Base-by-base conservation (phyloP, 192 early-diverging fungal species). In the Entomortierella chlamydospora region DNA sequence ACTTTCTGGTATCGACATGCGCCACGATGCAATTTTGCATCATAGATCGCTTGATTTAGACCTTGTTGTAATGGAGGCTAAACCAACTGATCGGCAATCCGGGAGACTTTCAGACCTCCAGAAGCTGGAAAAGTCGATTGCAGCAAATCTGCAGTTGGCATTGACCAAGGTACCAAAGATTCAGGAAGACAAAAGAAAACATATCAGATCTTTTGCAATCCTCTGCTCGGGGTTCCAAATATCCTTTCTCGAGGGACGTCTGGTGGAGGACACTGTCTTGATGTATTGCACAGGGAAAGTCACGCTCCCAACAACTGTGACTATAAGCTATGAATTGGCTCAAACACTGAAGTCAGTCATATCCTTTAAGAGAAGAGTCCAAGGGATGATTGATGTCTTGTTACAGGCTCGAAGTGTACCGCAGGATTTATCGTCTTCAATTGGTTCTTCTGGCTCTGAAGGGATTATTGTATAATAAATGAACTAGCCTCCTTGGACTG, bases 321-420 rank as follows among this genome's bases (percentile, higher is more conserved):
- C 45, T 11, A 15, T 47, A 47, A 47, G 45, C 20, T 15, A 47
- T 47, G 45, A 47, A 17, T 17, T 47, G 45, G 5, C 45, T 20
- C 45, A 20, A 15, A 47, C 45, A 15, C 45, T 47, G 45, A 47
- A 47, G 45, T 47, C 45, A 47, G 15, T 47, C 45, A 47, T 47
- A 47, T 47, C 45, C 45, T 47, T 47, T 15, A 20, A 47, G 45
- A 47, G 45, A 47, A 47, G 45, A 47, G 45, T 47, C 45, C 45
- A 47, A 20, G 45, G 20, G 45, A 47, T 15, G 15, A 15, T 20
- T 20, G 45, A 47, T 47, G 45, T 47, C 45, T 47, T 47, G 45
- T 47, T 47, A 15, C 45, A 47, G 4, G 45, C 45, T 15, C 4
- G 45, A 47, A 47, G 20, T 47, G 15, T 47, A 47, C 15, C 45